These are phyloP conservation scores for Rheum nobile DNA, from an alignment of 148 eudicot species.

Conservation along the genomic window DNA sequence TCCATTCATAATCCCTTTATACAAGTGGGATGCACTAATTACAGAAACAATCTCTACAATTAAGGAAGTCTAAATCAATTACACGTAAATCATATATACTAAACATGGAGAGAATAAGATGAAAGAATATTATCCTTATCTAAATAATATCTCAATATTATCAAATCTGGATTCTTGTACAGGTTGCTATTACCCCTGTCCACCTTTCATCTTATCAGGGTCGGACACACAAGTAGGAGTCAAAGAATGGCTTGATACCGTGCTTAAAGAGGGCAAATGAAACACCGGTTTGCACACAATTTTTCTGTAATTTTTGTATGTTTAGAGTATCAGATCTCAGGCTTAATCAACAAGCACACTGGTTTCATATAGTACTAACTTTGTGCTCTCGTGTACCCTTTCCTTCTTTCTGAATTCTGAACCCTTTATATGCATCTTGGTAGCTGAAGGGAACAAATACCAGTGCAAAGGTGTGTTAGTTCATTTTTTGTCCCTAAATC, in stretches of 20 bases:
- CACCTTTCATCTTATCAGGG: slow-evolving; percentile 24
- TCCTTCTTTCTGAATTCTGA: not conserved
- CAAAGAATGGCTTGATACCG: slow-evolving; percentile 43
- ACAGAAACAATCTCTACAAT: no score
- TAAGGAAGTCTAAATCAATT: no score
- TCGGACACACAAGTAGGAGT: slow-evolving; percentile 28
- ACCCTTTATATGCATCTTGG: not conserved
- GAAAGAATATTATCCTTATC: no score
- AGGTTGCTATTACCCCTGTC: slow-evolving; percentile 55
- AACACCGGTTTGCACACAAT: not conserved
- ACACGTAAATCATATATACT: no score
- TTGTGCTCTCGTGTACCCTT: not conserved
- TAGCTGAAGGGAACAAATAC: not conserved
- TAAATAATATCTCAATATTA: no score
- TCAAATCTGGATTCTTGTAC: slow-evolving; percentile 15
- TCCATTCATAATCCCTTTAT: no score
- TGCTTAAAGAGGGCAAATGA: slow-evolving; percentile 14
- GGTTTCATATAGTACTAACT: not conserved
- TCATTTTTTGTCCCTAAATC: not conserved
- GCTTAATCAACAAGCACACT: not conserved
- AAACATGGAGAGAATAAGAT: no score
- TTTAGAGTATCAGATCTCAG: not conserved
- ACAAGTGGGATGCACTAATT: no score
- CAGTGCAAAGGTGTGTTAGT: not conserved
- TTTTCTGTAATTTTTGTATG: not conserved